Evolutionary conservation across 176 grass and related monocot genomes (phyloP).

Genomic region (Carex scoparia): DNA sequence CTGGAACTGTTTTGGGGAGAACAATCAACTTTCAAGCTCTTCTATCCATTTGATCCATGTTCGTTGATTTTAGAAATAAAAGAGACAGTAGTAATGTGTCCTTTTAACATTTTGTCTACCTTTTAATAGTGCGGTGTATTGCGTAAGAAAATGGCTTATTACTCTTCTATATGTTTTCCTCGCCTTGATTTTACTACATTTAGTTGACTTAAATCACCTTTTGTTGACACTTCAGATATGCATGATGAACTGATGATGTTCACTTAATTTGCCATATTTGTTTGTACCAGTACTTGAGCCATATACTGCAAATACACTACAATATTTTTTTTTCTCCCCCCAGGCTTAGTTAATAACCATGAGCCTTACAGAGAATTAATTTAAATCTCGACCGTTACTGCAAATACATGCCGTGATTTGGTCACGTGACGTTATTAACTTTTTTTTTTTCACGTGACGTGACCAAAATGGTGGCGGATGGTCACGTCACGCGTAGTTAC

Average conservation of each 20-base stretch:
- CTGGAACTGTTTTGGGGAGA: slow-evolving; percentile 6
- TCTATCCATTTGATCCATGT: background rate
- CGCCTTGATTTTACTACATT: slow-evolving; percentile 11
- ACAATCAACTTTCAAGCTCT: background rate
- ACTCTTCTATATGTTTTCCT: background rate
- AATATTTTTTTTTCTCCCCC: background rate
- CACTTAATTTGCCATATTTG: background rate
- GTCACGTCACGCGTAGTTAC: too few species aligned
- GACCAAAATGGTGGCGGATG: too few species aligned
- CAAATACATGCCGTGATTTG: too few species aligned
- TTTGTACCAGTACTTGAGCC: background rate
- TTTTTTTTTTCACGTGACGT: too few species aligned
- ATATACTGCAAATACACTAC: background rate
- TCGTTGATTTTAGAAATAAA: background rate
- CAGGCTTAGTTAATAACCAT: background rate
- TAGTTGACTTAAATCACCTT: slow-evolving; percentile 3
- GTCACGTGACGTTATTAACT: too few species aligned
- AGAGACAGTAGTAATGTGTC: background rate
- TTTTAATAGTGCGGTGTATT: background rate
- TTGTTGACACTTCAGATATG: background rate
- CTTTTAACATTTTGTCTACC: background rate
- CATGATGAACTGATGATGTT: background rate
- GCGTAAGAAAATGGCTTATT: background rate
- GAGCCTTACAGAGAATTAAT: background rate
- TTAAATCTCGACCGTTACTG: background rate